These are phyloP conservation scores for Penicillium ucsense DNA, from an alignment of 495 filamentous ascomycete genomes.

Conservation along the genomic window DNA sequence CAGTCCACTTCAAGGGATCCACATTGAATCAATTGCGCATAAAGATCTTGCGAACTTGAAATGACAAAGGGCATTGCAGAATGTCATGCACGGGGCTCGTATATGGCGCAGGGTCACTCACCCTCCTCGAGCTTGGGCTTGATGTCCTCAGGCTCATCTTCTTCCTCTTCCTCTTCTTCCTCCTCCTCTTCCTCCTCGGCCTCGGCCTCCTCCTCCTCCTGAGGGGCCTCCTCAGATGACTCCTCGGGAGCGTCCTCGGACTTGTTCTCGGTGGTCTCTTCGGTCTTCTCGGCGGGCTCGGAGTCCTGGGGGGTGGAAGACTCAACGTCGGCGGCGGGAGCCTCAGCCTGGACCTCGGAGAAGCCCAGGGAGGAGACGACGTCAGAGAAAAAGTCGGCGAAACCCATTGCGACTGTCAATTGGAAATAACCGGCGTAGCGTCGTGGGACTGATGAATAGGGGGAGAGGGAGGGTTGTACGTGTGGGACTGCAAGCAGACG, in stretches of 20 bases:
- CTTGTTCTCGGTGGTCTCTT: constrained; percentile 24
- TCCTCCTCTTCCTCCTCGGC: constrained; percentile 35
- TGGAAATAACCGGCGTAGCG: constrained; percentile 23
- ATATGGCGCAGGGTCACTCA: constrained; percentile 38
- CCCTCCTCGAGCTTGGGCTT: constrained; percentile 88
- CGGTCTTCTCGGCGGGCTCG: constrained; percentile 39
- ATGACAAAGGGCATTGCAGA: not conserved
- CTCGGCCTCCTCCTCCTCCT: constrained; percentile 38
- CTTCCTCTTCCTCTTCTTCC: constrained; percentile 80
- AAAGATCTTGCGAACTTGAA: not conserved
- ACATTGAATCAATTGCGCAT: not conserved
- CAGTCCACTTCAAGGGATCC: constrained; percentile 1
- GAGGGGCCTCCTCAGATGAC: constrained; percentile 32
- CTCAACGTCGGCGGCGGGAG: constrained; percentile 43
- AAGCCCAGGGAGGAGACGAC: constrained; percentile 48
- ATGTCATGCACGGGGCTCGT: not conserved
- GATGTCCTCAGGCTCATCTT: constrained; percentile 78
- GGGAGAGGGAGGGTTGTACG: constrained; percentile 7
- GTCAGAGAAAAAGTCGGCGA: constrained; percentile 56
- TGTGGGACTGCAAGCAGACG: constrained; percentile 22
- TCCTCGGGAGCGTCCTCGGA: constrained; percentile 27
- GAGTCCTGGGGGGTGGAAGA: constrained; percentile 39
- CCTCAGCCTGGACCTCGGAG: constrained; percentile 51
- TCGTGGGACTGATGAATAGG: constrained; percentile 10
- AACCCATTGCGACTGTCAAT: constrained; percentile 48